These are phyloP conservation scores for Pestalotiopsis sp. DNA, from an alignment of 2,329 filamentous ascomycete genomes.

Conservation along the genomic window DNA sequence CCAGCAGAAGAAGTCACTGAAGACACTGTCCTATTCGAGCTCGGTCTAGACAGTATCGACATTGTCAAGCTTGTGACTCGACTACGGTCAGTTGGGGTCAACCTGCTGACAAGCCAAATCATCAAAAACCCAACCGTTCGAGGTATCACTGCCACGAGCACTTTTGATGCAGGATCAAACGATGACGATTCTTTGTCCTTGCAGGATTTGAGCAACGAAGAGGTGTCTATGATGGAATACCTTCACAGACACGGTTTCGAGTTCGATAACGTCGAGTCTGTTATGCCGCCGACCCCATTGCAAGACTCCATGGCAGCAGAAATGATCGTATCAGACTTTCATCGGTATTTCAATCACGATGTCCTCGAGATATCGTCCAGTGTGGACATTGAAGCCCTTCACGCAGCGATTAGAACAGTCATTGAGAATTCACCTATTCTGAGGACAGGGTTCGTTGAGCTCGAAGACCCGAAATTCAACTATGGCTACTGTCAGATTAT, in stretches of 20 bases:
- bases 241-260: conserved; percentile 34
- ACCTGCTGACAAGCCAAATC: conserved; percentile 73
- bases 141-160: conserved; percentile 50
- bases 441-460: conserved; percentile 70
- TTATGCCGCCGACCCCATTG: conserved; percentile 78
- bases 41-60: conserved; percentile 92
- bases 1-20: conserved; percentile 53
- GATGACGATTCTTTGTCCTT: not conserved
- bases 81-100: conserved; percentile 62
- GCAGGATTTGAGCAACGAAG: conserved; percentile 25
- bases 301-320: conserved; percentile 87
- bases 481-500: conserved; percentile 54
- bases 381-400: conserved; percentile 59
- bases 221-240: conserved; percentile 38
- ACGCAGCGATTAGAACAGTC: conserved; percentile 63
- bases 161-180: not conserved
- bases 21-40: conserved; percentile 71
- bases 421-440: conserved; percentile 68
- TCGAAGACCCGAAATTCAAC: conserved; percentile 62
- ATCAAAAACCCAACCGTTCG: conserved; percentile 72
- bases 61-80: conserved; percentile 80
- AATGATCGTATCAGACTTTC: conserved; percentile 75
- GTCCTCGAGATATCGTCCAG: conserved; percentile 61
- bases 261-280: conserved; percentile 49
- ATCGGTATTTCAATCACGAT: conserved; percentile 85